Conservation (phyloP, 768 basidiomycete genomes). For the Hortiboletus campestris region DNA sequence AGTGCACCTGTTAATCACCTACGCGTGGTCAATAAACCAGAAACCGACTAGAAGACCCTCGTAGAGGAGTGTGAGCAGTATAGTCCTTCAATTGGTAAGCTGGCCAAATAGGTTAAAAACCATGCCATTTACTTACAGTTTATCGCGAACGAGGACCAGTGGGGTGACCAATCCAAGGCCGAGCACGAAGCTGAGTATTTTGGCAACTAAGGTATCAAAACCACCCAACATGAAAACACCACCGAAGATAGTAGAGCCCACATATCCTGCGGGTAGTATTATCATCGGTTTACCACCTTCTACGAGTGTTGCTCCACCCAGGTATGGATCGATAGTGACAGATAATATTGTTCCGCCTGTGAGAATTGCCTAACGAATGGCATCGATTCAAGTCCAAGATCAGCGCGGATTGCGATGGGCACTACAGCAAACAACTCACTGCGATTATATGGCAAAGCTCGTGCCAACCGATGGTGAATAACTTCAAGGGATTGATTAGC, state of each 20-base stretch:
- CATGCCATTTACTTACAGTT: conserved; percentile 57
- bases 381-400: conserved; percentile 3
- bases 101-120: background rate
- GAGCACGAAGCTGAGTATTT: conserved; percentile 88
- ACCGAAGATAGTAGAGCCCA: conserved; percentile 80
- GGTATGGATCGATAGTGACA: conserved; percentile 81
- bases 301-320: conserved; percentile 62
- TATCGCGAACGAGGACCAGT: conserved; percentile 82
- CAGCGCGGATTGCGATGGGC: conserved; percentile 4
- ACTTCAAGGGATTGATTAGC: conserved; percentile 79
- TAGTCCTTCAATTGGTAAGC: conserved; percentile 57
- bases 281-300: conserved; percentile 72
- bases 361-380: conserved; percentile 57
- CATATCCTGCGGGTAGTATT: conserved; percentile 76
- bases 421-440: conserved; percentile 42
- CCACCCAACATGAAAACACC: conserved; percentile 81
- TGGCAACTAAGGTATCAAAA: conserved; percentile 87
- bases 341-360: conserved; percentile 76
- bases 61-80: conserved; percentile 74
- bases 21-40: conserved; percentile 95
- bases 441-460: conserved; percentile 82
- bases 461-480: conserved; percentile 87
- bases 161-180: conserved; percentile 86
- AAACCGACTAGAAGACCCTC: conserved; percentile 88
- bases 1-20: conserved; percentile 29